Evolutionary conservation across 106 monocot genomes (phyloP), one percentile per base, ranked within the genome.

Genomic region (Ottelia alismoides): DNA sequence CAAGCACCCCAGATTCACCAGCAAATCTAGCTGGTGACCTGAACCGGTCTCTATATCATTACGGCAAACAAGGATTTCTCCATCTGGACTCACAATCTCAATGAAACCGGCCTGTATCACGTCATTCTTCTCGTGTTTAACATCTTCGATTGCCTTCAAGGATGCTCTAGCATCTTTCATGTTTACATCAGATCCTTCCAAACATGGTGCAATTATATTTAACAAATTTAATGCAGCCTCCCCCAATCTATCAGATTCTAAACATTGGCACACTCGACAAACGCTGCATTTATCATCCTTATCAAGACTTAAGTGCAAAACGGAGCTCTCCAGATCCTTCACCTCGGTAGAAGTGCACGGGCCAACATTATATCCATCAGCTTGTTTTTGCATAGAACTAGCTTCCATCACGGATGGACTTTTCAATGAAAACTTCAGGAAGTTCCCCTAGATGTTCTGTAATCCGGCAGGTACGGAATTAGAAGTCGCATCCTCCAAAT

Each of bases 231-330:
- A 65, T 47, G 82, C 90, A 60, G 68, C 59, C 45, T 85, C 79
- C 19, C 82, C 89, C 30, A 68, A 73, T 57, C 51, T 61, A 54
- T 98, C 98, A 45, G 82, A 82, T 65, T 98, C 98, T 40, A 58
- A 65, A 62, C 85, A 85, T 11, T 89, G 98, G 59, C 98, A 98
- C n/a, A 98, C 85, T 51, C 98, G 85, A 61, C 98, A 98, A 51
- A 85, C 55, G 27, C 51, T 56, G n/a, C 68, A 16, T 24, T 25
- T 52, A 7, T 51, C 65, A 22, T 81, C 75, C 22, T 60, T 66
- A 30, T 78, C 76, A 28, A 55, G 55, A 56, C 57, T 73, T 64
- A 26, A 31, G 63, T 44, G 53, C 25, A 70, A 63, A 32, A 54
- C 21, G 19, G 62, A 51, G 11, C 46, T 56, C 28, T 64, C 55